Percentiles rank a stretch among this genome's conserved stretches.
These are phyloP conservation scores for Ceriops decandra DNA, from an alignment of 345 rosid genomes.

Conservation along the genomic window DNA sequence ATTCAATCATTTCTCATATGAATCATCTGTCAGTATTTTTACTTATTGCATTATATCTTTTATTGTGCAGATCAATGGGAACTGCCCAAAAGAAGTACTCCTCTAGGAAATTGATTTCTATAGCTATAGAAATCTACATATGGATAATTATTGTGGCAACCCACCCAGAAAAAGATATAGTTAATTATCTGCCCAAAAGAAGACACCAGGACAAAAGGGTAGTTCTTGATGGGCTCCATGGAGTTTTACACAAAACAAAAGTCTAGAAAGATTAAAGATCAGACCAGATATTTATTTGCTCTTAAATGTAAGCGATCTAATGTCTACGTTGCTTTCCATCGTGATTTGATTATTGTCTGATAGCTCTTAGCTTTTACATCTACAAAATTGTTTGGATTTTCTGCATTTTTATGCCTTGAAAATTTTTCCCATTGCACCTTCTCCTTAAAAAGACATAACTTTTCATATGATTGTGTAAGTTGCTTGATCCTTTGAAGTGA, in stretches of 20 bases:
- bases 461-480: too few relatives aligned
- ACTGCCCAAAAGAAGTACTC: too few relatives aligned
- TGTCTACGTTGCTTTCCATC: not conserved
- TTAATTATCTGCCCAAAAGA: conserved; percentile 4
- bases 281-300: conserved; percentile 69
- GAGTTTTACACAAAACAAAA: conserved; percentile 69
- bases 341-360: conserved; percentile 5
- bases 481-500: too few relatives aligned
- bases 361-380: not conserved
- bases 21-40: too few relatives aligned
- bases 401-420: not conserved
- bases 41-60: too few relatives aligned
- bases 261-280: conserved; percentile 63
- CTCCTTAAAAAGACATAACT: too few relatives aligned
- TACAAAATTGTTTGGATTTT: not conserved
- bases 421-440: not conserved
- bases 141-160: too few relatives aligned
- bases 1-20: too few relatives aligned
- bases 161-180: too few relatives aligned
- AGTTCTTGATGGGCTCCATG: conserved; percentile 91
- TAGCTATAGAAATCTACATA: too few relatives aligned
- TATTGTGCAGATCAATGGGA: too few relatives aligned
- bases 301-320: conserved; percentile 50
- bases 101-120: too few relatives aligned
- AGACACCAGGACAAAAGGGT: conserved; percentile 69